Evolutionary conservation across 2,329 filamentous ascomycete species (phyloP).

Genomic region (Talaromyces sp.): DNA sequence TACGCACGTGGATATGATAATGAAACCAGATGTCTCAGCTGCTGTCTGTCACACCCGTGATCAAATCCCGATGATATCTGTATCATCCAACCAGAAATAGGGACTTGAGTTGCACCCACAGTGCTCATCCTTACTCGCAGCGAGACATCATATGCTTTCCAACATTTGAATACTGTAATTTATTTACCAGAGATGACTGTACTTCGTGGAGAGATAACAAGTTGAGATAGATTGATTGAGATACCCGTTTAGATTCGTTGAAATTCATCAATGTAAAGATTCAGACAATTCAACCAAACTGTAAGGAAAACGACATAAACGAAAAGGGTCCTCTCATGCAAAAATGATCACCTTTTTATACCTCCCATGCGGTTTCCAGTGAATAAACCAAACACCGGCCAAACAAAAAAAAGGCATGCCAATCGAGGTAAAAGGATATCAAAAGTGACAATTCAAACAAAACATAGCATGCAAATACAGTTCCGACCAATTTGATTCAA

Average conservation of each 20-base stretch:
- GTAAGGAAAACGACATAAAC: background rate
- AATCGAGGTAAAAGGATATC: background rate
- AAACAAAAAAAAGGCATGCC: background rate
- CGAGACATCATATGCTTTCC: background rate
- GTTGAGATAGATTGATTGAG: conserved; percentile 1
- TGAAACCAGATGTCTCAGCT: background rate
- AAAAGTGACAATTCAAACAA: background rate
- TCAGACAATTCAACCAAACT: background rate
- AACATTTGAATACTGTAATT: background rate
- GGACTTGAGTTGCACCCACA: background rate
- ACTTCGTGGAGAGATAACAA: background rate
- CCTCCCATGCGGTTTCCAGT: background rate
- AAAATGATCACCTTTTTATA: background rate
- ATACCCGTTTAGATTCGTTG: conserved; percentile 1
- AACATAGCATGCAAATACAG: background rate
- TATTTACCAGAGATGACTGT: background rate
- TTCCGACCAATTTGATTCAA: background rate
- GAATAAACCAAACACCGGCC: background rate
- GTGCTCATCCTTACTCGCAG: background rate
- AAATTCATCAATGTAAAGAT: background rate
- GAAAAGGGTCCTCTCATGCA: background rate
- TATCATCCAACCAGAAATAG: background rate
- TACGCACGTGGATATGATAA: background rate
- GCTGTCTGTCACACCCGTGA: background rate
- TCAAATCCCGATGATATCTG: background rate